phyloP scores from a whole-genome alignment of 2,329 filamentous ascomycete species.

The Ambrosiella xylebori region DNA sequence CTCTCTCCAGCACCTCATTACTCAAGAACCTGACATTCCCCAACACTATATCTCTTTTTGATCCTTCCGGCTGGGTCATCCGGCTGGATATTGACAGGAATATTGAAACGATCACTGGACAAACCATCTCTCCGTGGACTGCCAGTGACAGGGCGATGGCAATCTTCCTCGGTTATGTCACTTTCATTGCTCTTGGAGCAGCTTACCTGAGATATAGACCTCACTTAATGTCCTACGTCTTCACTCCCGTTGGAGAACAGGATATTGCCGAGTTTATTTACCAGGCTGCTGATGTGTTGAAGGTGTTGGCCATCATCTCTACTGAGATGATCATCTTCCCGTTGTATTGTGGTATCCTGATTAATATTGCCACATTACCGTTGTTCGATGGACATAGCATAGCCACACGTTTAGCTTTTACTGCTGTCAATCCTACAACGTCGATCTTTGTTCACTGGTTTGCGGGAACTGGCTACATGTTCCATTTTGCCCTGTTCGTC shows the following conservation, averaged over 20 bases:
- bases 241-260: constrained; percentile 51
- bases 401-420: constrained; percentile 61
- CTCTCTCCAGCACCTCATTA: background rate
- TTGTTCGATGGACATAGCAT: constrained; percentile 72
- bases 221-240: constrained; percentile 22
- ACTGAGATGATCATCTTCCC: constrained; percentile 98
- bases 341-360: constrained; percentile 79
- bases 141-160: constrained; percentile 49
- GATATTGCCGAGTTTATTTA: constrained; percentile 66
- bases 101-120: constrained; percentile 16
- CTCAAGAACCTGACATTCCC: background rate
- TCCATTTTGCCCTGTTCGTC: constrained; percentile 95
- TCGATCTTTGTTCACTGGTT: constrained; percentile 98
- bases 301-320: constrained; percentile 94
- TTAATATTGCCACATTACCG: constrained; percentile 76
- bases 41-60: constrained; percentile 20
- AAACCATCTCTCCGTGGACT: constrained; percentile 45
- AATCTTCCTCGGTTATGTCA: constrained; percentile 63
- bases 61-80: constrained; percentile 41
- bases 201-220: constrained; percentile 57
- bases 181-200: constrained; percentile 56
- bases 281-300: constrained; percentile 91
- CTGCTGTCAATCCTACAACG: constrained; percentile 61
- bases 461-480: constrained; percentile 97
- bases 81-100: constrained; percentile 37